These are phyloP conservation scores for Sparassis latifolia DNA, from an alignment of 1,284 basidiomycete genomes.

Conservation along the genomic window DNA sequence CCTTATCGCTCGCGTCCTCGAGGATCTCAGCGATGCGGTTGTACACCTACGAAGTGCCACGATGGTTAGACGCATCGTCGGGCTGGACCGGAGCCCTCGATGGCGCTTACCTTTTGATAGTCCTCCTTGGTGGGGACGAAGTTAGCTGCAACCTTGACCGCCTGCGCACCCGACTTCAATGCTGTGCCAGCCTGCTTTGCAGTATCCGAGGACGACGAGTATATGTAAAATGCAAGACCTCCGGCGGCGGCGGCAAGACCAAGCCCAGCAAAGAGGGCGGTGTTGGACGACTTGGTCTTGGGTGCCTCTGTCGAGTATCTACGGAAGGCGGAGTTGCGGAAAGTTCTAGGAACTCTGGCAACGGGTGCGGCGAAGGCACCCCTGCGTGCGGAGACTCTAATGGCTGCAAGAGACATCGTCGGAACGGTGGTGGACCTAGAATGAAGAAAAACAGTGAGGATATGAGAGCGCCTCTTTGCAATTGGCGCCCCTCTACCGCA, in stretches of 20 bases:
- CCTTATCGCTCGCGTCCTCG: conserved; percentile 59
- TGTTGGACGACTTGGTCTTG: conserved; percentile 41
- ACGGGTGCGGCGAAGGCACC: conserved; percentile 31
- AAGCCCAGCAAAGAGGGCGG: conserved; percentile 47
- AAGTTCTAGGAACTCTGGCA: conserved; percentile 25
- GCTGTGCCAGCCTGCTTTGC: conserved; percentile 45
- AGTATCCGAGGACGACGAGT: conserved; percentile 35
- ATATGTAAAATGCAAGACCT: conserved; percentile 48
- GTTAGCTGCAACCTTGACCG: conserved; percentile 54
- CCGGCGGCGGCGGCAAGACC: conserved; percentile 42
- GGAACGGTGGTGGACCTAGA: background rate
- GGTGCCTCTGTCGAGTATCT: conserved; percentile 50
- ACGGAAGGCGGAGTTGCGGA: conserved; percentile 36
- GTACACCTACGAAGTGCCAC: conserved; percentile 60
- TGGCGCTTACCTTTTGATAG: conserved; percentile 70
- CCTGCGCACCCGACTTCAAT: conserved; percentile 52
- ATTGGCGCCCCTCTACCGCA: no score
- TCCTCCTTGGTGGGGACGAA: conserved; percentile 71
- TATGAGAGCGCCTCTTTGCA: no score
- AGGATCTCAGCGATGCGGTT: conserved; percentile 74
- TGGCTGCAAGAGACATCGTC: conserved; percentile 43
- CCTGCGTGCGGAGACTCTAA: conserved; percentile 42
- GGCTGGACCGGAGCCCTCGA: background rate
- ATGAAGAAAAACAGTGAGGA: no score
- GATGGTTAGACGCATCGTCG: background rate